A percentile compares a stretch with the other conserved stretches of the same genome.
Evolutionary conservation across 441 rosid species (phyloP).

Genomic region (Populus hybrid): DNA sequence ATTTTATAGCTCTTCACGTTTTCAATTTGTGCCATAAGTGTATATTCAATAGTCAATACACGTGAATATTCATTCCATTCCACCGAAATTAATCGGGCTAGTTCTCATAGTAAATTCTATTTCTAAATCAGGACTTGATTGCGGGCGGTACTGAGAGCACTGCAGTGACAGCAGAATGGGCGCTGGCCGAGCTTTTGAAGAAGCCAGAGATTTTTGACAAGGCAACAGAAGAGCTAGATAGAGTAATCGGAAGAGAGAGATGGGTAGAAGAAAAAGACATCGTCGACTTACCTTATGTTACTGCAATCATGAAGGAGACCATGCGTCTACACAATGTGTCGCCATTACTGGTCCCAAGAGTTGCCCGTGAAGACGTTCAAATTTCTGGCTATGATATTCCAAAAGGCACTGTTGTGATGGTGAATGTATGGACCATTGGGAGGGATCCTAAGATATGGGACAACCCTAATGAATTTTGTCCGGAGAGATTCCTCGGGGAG

Average conservation of each 20-base stretch:
- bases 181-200: slow-evolving; percentile 36
- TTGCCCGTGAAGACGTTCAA: slow-evolving; percentile 30
- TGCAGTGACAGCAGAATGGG: slow-evolving; percentile 45
- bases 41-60: no score
- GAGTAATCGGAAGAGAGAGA: slow-evolving; percentile 32
- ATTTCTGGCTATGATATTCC: slow-evolving; percentile 35
- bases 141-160: slow-evolving; percentile 49
- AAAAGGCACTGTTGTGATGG: slow-evolving; percentile 38
- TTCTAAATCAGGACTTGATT: slow-evolving; percentile 32
- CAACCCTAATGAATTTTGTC: slow-evolving; percentile 42
- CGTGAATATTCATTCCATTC: neutral
- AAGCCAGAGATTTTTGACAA: slow-evolving; percentile 36
- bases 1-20: no score
- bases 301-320: slow-evolving; percentile 48
- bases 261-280: slow-evolving; percentile 42
- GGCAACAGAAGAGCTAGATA: slow-evolving; percentile 39
- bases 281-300: slow-evolving; percentile 26
- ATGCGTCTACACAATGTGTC: slow-evolving; percentile 46
- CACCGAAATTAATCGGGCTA: neutral
- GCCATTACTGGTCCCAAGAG: slow-evolving; percentile 43
- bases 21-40: no score
- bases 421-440: slow-evolving; percentile 49
- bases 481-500: slow-evolving; percentile 43
- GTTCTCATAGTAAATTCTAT: neutral
- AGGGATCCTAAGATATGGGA: slow-evolving; percentile 44